Evolutionary conservation across 2,329 filamentous ascomycete genomes (phyloP).

Genomic region (Colletotrichum cuscutae): DNA sequence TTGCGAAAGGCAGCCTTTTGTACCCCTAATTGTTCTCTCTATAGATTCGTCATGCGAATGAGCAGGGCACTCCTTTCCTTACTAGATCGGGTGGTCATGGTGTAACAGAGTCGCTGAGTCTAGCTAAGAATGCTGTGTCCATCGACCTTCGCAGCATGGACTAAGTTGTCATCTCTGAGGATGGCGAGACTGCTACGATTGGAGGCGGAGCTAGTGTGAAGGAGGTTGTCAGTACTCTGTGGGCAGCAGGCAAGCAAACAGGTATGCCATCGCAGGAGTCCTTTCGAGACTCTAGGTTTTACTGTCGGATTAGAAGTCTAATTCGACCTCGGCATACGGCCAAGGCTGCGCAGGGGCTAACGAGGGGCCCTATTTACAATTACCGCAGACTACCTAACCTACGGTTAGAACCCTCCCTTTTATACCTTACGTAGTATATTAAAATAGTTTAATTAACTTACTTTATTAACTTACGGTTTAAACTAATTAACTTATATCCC

Average conservation of each 20-base stretch:
- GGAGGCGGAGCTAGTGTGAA: conserved; percentile 35
- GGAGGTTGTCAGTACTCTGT: conserved; percentile 16
- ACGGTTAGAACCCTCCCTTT: too few relatives aligned
- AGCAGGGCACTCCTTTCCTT: conserved; percentile 13
- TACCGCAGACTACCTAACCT: too few relatives aligned
- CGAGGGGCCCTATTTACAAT: too few relatives aligned
- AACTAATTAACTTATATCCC: too few relatives aligned
- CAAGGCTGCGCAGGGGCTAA: too few relatives aligned
- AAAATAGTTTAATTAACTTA: too few relatives aligned
- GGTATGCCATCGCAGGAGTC: neutral
- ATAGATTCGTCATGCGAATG: conserved; percentile 16
- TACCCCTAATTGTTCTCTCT: neutral
- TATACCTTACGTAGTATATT: too few relatives aligned
- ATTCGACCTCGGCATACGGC: too few relatives aligned
- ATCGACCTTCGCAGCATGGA: conserved; percentile 38
- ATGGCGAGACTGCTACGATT: conserved; percentile 25
- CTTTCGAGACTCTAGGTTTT: neutral
- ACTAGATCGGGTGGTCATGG: conserved; percentile 35
- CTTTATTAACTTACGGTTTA: too few relatives aligned
- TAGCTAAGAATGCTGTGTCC: conserved; percentile 33
- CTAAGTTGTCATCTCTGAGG: conserved; percentile 17
- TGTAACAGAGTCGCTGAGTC: conserved; percentile 27
- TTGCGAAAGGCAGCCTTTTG: neutral
- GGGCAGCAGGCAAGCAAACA: conserved; percentile 20
- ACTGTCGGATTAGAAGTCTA: too few relatives aligned